Base-by-base conservation (phyloP, 2,329 filamentous ascomycete species). In the Aspergillus ustus region DNA sequence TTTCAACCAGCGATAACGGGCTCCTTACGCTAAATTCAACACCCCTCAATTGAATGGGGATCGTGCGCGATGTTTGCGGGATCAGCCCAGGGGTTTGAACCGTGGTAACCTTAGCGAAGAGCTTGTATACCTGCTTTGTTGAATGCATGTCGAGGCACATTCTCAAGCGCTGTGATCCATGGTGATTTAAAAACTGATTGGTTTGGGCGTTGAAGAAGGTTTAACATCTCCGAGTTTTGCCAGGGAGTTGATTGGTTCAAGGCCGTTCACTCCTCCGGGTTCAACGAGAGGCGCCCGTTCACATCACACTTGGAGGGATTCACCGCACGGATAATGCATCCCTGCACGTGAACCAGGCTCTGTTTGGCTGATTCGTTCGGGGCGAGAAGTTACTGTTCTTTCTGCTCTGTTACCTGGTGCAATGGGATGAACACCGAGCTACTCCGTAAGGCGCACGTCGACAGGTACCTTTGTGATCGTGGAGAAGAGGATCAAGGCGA, bases 21-120 rank as follows among this genome's bases (percentile, higher is more conserved):
- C 66, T 65, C 63, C 64, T 60, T 40, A 54, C 63, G 70, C 67
- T 69, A 66, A 31, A 22, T 9, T 49, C 65, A 68, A 69, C 67
- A 63, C 66, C 66, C 55, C 52, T 52, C 55, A 22, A 20, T 37
- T 25, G 53, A 54, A 60, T 57, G 53, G 58, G 28, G 64, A 64
- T 66, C 64, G 63, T 66, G 63, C 61, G 62, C 64, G 45, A 50
- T 55, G 56, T 60, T 34, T 56, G 57, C 60, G 54, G 61, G 63
- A 65, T 63, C 57, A 37, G 49, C 61, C 48, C 52, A 62, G 62
- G 65, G 63, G 31, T 44, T 45, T 40, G 20, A 37, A 20, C 50
- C 31, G 49, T 44, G 28, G 49, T 40, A 7, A 48, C 25, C 43
- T 20, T 53, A 37, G 55, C 34, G 46, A 11, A 57, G 52, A 52